Evolutionary conservation across 805 yeast genomes (phyloP), one percentile per base, ranked within the genome.

Genomic region (Kockiozyma suomiensis): DNA sequence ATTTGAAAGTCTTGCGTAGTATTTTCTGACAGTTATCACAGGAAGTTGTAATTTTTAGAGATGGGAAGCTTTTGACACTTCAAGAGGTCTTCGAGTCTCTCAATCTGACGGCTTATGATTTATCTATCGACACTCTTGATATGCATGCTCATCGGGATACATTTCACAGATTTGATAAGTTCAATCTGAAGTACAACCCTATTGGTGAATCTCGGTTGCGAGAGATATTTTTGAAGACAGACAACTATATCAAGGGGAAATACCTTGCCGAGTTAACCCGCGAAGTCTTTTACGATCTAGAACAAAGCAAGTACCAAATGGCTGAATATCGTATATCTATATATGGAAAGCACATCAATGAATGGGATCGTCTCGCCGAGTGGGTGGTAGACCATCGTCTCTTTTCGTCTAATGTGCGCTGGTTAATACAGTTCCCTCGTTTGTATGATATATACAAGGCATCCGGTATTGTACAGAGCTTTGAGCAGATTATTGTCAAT

Each of bases 81-180:
- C 82, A 80, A n/a, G 87, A 93, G 72, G 99, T 94, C 50, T 94
- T 94, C 76, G 82, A 91, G 70, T 91, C 98, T 38, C 81, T 94
- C 73, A 86, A 90, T 57, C 81, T 94, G 61, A 87, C 97, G 0
- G 98, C 97, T 1, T 94, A 96, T 72, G 99, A 94, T 72, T 79
- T 94, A 60, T 88, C 96, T 59, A 94, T 94, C 69, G 99, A 94
- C 70, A 96, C 99, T 1, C 81, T 94, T 67, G 99, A 94, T 75
- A 94, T 94, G 99, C 99, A 94, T 75, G 99, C 99, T 4, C 99
- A 94, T 74, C 88, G 92, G 66, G 99, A 94, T 70, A 88, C 98
- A 0, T 94, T 94, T 82, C 99, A 94, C 75, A 82, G 99, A 69
- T 94, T 94, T 72, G 99, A 94, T 75, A 94, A 94, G 76, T 94